Conservation (phyloP, 495 filamentous ascomycete genomes). For the Cudoniella acicularis region DNA sequence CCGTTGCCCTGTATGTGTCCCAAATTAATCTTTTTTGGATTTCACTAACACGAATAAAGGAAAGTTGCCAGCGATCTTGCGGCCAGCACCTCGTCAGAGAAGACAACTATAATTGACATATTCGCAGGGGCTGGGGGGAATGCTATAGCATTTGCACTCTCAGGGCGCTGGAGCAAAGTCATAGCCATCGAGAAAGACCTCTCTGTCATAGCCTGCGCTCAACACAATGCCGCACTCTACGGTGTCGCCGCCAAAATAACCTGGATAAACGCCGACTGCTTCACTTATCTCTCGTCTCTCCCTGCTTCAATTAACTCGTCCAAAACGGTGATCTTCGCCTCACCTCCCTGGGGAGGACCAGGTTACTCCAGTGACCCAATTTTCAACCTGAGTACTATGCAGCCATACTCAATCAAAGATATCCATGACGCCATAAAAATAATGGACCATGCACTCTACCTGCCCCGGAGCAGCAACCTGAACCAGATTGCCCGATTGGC, state of each 20-base stretch:
- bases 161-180: constrained; percentile 69
- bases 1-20: constrained; percentile 67
- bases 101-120: constrained; percentile 68
- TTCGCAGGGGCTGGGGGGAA: constrained; percentile 94
- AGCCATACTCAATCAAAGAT: constrained; percentile 69
- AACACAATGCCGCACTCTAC: constrained; percentile 88
- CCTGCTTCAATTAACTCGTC: constrained; percentile 13
- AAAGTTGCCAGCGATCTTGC: constrained; percentile 75
- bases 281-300: constrained; percentile 41
- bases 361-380: constrained; percentile 72
- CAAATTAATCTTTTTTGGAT: background rate
- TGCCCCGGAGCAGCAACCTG: constrained; percentile 86
- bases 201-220: constrained; percentile 75
- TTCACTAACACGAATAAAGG: constrained; percentile 37
- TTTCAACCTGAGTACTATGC: constrained; percentile 83
- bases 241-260: constrained; percentile 75
- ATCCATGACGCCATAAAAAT: constrained; percentile 57
- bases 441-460: constrained; percentile 63
- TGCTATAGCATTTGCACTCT: constrained; percentile 85
- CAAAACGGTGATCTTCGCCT: constrained; percentile 67
- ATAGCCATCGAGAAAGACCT: constrained; percentile 86
- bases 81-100: constrained; percentile 39
- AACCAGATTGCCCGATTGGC: constrained; percentile 67
- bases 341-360: constrained; percentile 93
- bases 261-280: constrained; percentile 82